Evolutionary conservation across 2,329 filamentous ascomycete genomes (phyloP), one percentile per base, ranked within the genome.

Genomic region (Penicillium sp.): DNA sequence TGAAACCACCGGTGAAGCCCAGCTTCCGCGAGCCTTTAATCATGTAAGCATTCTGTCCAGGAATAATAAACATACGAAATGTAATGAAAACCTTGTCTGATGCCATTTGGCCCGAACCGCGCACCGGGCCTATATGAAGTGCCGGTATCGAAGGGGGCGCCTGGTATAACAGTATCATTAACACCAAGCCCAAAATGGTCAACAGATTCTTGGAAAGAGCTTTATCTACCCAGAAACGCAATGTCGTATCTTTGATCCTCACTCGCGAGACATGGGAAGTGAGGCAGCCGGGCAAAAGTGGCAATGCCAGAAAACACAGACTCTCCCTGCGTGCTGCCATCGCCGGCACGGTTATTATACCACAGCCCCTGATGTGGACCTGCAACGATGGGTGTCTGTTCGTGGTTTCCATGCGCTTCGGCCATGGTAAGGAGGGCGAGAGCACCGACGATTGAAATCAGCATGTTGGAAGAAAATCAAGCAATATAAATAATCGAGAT

Each of bases 271-370:
- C 90, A 95, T 3, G 89, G 88, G 54, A 81, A 83, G 74, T 95
- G 94, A 6, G 86, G 85, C 38, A 94, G 76, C 47, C 89, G 85
- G 10, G 89, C 90, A 68, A 94, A 94, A 7, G 90, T 95, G 1
- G 88, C 89, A 67, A 95, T 94, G 26, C 90, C 90, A 1, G 89
- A 93, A 74, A 94, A 95, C 54, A 94, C 89, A 0, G 89, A 91
- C 71, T 95, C 90, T 56, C 90, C 90, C 87, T 92, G 34, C 2
- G 2, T 9, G 18, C n/a, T n/a, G n/a, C n/a, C n/a, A n/a, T n/a
- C n/a, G n/a, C n/a, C n/a, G n/a, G n/a, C n/a, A n/a, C n/a, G n/a
- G n/a, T n/a, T n/a, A n/a, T n/a, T n/a, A n/a, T n/a, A n/a, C n/a
- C n/a, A n/a, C n/a, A n/a, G n/a, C n/a, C n/a, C n/a, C n/a, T n/a